These are phyloP conservation scores for Endotrypanum monterogeii DNA, from an alignment of 208 protist species.

Conservation along the genomic window DNA sequence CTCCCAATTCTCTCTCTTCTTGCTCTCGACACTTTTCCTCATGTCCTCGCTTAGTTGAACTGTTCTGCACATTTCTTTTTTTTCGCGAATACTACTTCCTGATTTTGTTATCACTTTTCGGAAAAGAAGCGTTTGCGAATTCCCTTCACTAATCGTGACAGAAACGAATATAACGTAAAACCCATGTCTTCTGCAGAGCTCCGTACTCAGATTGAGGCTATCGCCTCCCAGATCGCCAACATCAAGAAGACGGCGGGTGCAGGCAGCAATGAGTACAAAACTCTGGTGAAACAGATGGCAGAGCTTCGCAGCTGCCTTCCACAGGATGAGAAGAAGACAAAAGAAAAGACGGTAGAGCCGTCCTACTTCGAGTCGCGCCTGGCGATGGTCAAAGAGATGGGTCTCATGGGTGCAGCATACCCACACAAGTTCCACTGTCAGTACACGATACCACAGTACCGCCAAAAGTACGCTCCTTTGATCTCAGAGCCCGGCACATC, in stretches of 20 bases:
- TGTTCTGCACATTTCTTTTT: background rate
- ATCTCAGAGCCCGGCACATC: conserved; percentile 60
- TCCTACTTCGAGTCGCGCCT: conserved; percentile 88
- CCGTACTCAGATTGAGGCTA: conserved; percentile 72
- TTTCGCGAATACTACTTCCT: background rate
- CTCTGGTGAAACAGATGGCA: conserved; percentile 76
- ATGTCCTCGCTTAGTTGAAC: background rate
- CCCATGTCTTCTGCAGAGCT: conserved; percentile 60
- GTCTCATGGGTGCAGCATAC: conserved; percentile 92
- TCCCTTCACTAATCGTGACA: background rate
- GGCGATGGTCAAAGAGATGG: conserved; percentile 88
- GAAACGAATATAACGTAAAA: background rate
- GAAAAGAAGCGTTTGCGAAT: background rate
- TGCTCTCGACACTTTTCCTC: background rate
- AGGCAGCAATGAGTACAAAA: conserved; percentile 66
- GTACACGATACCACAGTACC: conserved; percentile 91
- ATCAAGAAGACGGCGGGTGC: conserved; percentile 71
- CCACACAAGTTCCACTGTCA: conserved; percentile 97
- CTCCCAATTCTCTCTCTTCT: background rate
- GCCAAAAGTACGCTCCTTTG: conserved; percentile 56
- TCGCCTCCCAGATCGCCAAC: conserved; percentile 68
- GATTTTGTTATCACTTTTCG: background rate
- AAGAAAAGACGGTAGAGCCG: conserved; percentile 58
- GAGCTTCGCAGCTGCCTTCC: conserved; percentile 57
- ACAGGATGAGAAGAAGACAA: conserved; percentile 42